These are phyloP conservation scores for Primulina eburnea DNA, from an alignment of 257 asterid species.

Conservation along the genomic window DNA sequence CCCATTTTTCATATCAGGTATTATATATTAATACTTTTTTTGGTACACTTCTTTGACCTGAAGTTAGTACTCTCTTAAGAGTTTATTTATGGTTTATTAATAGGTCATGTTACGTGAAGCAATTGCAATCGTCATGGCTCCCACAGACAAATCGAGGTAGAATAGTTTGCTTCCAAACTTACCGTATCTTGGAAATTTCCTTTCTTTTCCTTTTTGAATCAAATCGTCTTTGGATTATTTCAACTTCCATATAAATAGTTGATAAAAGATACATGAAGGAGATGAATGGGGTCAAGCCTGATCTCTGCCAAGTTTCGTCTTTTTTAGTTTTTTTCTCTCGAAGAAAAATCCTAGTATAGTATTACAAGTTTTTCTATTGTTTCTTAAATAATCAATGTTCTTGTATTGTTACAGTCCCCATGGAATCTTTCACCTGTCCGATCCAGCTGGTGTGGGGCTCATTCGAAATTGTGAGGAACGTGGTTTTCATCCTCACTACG, in stretches of 20 bases:
- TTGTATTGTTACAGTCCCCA: slow-evolving; percentile 41
- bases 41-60: neutral
- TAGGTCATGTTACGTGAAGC: neutral
- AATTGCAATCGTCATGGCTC: neutral
- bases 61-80: neutral
- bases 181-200: too few species aligned
- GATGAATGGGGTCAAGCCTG: too few species aligned
- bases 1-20: slow-evolving; percentile 68
- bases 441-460: slow-evolving; percentile 48
- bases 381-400: too few species aligned
- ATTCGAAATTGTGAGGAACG: slow-evolving; percentile 53
- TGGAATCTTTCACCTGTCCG: slow-evolving; percentile 55
- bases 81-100: neutral
- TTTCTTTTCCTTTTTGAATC: too few species aligned
- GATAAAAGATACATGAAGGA: too few species aligned
- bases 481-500: slow-evolving; percentile 59
- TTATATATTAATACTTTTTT: neutral
- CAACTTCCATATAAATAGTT: too few species aligned
- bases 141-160: neutral
- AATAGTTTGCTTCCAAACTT: too few species aligned
- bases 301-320: too few species aligned
- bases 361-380: too few species aligned
- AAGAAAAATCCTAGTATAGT: too few species aligned
- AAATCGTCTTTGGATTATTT: too few species aligned
- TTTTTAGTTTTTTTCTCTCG: too few species aligned